Evolutionary conservation across 306 rosid genomes (phyloP), one percentile per base, ranked within the genome.

Genomic region (Rosa lucieae): DNA sequence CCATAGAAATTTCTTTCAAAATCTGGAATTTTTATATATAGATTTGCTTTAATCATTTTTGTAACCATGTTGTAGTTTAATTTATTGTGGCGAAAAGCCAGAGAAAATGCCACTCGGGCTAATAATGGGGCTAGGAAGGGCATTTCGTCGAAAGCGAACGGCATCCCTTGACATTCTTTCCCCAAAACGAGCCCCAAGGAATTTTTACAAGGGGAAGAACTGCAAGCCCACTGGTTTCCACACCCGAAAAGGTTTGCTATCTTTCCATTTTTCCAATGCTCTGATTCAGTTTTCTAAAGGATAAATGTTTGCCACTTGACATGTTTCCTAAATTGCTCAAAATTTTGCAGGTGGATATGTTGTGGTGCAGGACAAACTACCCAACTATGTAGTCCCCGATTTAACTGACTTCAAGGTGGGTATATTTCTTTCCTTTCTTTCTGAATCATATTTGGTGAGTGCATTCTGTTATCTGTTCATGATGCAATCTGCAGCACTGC

Each of bases 191-290:
- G 98, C 98, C 62, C 94, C 97, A 8, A 78, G 93, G 47, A 90
- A 89, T 70, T 94, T 84, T 70, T 94, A 92, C 77, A 92, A 92
- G 88, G 98, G 96, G 53, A 94, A 92, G 73, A 92, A 92, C 52
- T 94, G 98, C 93, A 87, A 87, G 61, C 97, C 98, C 48, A 94
- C 97, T 71, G 97, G 97, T 74, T 94, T 94, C 80, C 91, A 88
- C 81, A 92, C 96, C 58, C 91, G 92, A 68, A 92, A 94, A 88
- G 97, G 97, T 90, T 80, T 78, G 74, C 68, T 17, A 32, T 35
- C 46, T 21, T 37, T 74, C 37, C 53, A 3, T 1, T 11, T 43
- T 43, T 13, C 20, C 1, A 29, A 26, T 32, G 37, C 40, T 39
- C 46, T 15, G 26, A 0, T 59, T 35, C 23, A 23, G 1, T 20